phyloP scores from a whole-genome alignment of 2,329 filamentous ascomycete genomes.

The Ploettnerulaceae sp. region DNA sequence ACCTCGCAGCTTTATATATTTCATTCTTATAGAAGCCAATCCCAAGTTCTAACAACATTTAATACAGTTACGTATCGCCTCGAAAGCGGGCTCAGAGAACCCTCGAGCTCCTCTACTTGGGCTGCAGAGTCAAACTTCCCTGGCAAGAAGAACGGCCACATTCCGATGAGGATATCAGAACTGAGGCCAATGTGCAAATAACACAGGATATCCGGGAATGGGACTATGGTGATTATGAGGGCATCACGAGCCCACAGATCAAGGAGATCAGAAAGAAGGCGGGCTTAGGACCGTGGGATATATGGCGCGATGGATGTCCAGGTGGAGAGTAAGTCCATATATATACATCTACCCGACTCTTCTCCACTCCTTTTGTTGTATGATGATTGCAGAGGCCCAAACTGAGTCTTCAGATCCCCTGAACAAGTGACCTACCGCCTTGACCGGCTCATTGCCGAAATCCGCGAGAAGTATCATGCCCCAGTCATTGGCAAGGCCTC shows the following conservation, averaged over 20 bases:
- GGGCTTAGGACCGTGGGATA: slow-evolving; percentile 66
- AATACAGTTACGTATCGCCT: slow-evolving; percentile 72
- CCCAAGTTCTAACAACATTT: background rate
- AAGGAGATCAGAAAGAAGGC: slow-evolving; percentile 49
- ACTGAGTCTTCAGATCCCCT: slow-evolving; percentile 41
- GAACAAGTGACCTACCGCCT: slow-evolving; percentile 67
- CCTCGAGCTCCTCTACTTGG: slow-evolving; percentile 80
- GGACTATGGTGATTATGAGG: slow-evolving; percentile 87
- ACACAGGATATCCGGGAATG: slow-evolving; percentile 64
- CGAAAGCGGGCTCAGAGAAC: slow-evolving; percentile 79
- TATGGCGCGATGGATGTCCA: slow-evolving; percentile 84
- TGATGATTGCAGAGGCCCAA: too few relatives aligned
- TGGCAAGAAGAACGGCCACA: slow-evolving; percentile 54
- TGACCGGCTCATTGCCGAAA: slow-evolving; percentile 70
- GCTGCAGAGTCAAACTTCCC: slow-evolving; percentile 62
- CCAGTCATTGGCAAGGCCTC: slow-evolving; percentile 53
- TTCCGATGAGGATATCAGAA: slow-evolving; percentile 40
- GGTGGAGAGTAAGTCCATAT: slow-evolving; percentile 67
- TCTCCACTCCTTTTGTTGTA: too few relatives aligned
- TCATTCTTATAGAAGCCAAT: background rate
- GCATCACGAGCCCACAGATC: slow-evolving; percentile 69
- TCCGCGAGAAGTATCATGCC: slow-evolving; percentile 57
- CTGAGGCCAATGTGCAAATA: slow-evolving; percentile 58
- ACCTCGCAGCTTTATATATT: background rate
- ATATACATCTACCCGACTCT: too few relatives aligned